These are phyloP conservation scores for Euphrasia confusa DNA, from an alignment of 257 asterid species.

Conservation along the genomic window DNA sequence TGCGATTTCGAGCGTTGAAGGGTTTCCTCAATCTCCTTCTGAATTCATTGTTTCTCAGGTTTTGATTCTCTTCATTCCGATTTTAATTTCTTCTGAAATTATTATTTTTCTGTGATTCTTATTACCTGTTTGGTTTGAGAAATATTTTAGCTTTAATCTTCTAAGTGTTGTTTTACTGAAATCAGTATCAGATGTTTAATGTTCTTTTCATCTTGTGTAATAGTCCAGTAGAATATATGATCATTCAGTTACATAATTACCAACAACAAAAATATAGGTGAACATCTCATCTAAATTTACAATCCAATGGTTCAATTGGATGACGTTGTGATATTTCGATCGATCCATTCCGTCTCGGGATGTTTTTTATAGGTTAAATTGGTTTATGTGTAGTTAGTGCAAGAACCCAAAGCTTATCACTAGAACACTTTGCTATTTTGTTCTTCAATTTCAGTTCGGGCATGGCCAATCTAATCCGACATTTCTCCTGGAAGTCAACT, in stretches of 20 bases:
- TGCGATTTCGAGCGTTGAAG: conserved; percentile 54
- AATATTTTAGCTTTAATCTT: background rate
- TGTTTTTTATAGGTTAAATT: background rate
- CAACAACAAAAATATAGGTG: background rate
- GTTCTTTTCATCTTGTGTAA: background rate
- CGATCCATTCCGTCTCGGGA: background rate
- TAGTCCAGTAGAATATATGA: background rate
- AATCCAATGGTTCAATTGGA: conserved; percentile 1
- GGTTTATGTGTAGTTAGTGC: background rate
- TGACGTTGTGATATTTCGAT: background rate
- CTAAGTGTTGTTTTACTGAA: too few species aligned
- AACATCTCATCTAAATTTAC: background rate
- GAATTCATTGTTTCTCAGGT: conserved; percentile 69
- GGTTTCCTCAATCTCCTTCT: conserved; percentile 56
- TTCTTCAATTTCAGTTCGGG: conserved; percentile 60
- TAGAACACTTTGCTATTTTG: background rate
- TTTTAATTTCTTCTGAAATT: too few species aligned
- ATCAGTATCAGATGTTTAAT: too few species aligned
- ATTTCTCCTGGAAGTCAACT: conserved; percentile 70
- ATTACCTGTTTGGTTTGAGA: background rate
- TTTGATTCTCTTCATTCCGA: background rate
- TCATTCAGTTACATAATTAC: background rate
- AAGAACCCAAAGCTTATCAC: conserved; percentile 4
- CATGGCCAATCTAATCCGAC: conserved; percentile 98
- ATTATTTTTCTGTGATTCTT: background rate